A percentile compares a stretch with the other conserved stretches of the same genome.
These are phyloP conservation scores for Beauveria scarabaeidicola DNA, from an alignment of 2,329 filamentous ascomycete genomes.

Conservation along the genomic window DNA sequence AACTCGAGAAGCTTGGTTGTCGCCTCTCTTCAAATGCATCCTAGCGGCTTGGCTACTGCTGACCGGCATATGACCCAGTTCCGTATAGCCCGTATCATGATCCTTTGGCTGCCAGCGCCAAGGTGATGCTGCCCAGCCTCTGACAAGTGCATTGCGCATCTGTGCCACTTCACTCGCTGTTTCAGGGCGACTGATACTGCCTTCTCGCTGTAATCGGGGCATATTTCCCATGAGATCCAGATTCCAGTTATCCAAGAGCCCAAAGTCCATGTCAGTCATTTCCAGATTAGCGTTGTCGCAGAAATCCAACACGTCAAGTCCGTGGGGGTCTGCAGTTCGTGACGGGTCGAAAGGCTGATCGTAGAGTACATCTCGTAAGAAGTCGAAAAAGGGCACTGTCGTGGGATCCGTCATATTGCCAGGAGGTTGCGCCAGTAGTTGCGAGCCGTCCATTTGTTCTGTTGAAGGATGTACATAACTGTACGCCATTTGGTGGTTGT, in stretches of 20 bases:
- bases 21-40: constrained; percentile 30
- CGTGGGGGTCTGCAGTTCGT: constrained; percentile 31
- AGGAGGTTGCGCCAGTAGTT: constrained; percentile 13
- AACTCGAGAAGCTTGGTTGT: constrained; percentile 29
- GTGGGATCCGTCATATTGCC: constrained; percentile 21
- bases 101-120: constrained; percentile 42
- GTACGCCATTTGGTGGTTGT: constrained; percentile 10
- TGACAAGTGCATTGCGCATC: constrained; percentile 39
- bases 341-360: constrained; percentile 32
- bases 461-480: neutral
- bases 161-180: constrained; percentile 34
- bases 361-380: constrained; percentile 42
- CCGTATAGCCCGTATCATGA: constrained; percentile 34
- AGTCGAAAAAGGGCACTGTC: constrained; percentile 39
- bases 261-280: constrained; percentile 44
- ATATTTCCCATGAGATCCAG: constrained; percentile 24
- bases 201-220: constrained; percentile 14
- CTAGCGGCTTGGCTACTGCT: constrained; percentile 29
- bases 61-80: constrained; percentile 38
- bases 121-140: constrained; percentile 41
- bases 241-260: constrained; percentile 41
- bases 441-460: constrained; percentile 1
- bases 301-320: constrained; percentile 39
- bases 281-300: constrained; percentile 42
- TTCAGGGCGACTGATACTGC: constrained; percentile 21